phyloP scores from a whole-genome alignment of 2,329 filamentous ascomycete genomes.

The Pseudogymnoascus sp. region DNA sequence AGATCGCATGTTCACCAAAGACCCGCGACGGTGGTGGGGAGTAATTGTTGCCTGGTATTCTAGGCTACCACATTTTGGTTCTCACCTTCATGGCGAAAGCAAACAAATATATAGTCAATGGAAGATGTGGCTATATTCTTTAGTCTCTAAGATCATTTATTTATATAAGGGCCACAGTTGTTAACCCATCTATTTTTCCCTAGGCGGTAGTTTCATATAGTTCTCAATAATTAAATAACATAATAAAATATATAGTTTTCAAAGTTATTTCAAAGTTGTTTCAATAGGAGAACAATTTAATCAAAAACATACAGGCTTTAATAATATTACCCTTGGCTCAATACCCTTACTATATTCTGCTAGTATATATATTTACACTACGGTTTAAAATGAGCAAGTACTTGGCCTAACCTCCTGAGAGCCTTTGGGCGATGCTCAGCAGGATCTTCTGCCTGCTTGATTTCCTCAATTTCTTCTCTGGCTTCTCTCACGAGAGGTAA shows the following conservation, averaged over 20 bases:
- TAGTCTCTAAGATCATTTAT: not conserved
- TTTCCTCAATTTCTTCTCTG: constrained; percentile 44
- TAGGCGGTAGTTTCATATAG: not conserved
- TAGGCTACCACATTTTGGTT: not conserved
- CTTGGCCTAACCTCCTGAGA: constrained; percentile 12
- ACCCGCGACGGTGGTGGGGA: not conserved
- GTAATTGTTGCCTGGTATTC: not conserved
- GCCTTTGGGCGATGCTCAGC: constrained; percentile 10
- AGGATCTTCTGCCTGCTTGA: constrained; percentile 23
- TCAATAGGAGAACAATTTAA: not conserved
- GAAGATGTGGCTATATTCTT: not conserved
- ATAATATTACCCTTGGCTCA: not conserved
- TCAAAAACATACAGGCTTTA: not conserved
- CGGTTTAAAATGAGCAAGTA: constrained; percentile 13
- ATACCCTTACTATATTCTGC: not conserved
- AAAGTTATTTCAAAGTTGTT: not conserved
- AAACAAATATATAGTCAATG: not conserved
- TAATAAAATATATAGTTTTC: too few species aligned
- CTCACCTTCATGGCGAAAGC: not conserved
- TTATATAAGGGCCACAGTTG: not conserved
- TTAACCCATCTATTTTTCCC: not conserved
- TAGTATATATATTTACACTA: not conserved
- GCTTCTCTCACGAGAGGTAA: constrained; percentile 49
- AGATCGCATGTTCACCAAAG: not conserved
- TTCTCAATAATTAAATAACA: too few species aligned